Percentiles rank a stretch among this genome's conserved stretches.
Evolutionary conservation across 805 yeast species (phyloP).

Genomic region (Clavispora phyllophila): DNA sequence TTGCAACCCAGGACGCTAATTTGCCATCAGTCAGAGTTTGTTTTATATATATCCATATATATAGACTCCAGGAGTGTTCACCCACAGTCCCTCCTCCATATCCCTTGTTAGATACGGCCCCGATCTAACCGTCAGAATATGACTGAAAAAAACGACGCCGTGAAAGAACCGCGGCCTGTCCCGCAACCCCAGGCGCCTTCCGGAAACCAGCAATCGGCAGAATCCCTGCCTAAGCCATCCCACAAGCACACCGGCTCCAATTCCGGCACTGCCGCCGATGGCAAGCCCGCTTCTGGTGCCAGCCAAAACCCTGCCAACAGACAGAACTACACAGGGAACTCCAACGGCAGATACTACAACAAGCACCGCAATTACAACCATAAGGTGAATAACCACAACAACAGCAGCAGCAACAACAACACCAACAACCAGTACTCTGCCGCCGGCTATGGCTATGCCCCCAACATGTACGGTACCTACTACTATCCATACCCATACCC

Average conservation of each 20-base stretch:
- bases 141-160: neutral
- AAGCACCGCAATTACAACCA: conserved; percentile 9
- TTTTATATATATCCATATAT: neutral
- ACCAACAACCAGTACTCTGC: conserved; percentile 15
- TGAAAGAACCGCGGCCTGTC: neutral
- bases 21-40: conserved; percentile 3
- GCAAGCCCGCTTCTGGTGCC: conserved; percentile 3
- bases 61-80: neutral
- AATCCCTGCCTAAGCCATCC: neutral
- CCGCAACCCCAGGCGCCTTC: neutral
- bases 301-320: neutral
- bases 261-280: neutral
- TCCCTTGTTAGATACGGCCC: neutral
- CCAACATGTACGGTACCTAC: conserved; percentile 12
- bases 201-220: neutral
- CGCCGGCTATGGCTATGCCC: conserved; percentile 8
- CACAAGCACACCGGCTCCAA: neutral
- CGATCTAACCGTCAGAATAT: neutral
- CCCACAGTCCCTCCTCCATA: neutral
- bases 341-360: conserved; percentile 12
- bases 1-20: conserved; percentile 2
- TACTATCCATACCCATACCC: conserved; percentile 11
- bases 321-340: conserved; percentile 7
- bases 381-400: conserved; percentile 6
- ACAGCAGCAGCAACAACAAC: too few relatives aligned